Evolutionary conservation across 2,329 filamentous ascomycete species (phyloP).

Genomic region (Didymosphaeria variabile): DNA sequence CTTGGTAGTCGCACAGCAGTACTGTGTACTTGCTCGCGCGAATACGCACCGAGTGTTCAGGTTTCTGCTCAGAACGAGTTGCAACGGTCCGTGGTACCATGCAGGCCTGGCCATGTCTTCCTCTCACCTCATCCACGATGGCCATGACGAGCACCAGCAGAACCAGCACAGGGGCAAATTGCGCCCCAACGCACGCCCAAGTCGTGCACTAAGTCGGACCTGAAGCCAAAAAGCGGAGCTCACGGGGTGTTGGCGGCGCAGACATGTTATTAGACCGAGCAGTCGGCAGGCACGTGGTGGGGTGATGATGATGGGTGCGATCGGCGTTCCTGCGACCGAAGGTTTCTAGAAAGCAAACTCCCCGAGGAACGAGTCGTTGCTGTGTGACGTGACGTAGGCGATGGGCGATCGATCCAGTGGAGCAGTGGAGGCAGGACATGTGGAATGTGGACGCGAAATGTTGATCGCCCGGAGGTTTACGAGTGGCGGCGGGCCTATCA

Average conservation of each 20-base stretch:
- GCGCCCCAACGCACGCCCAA: too few relatives aligned
- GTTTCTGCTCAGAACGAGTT: too few relatives aligned
- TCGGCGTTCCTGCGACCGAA: neutral
- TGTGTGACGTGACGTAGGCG: slow-evolving; percentile 3
- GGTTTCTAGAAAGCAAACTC: neutral
- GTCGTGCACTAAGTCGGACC: too few relatives aligned
- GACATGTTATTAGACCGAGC: too few relatives aligned
- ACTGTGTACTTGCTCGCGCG: too few relatives aligned
- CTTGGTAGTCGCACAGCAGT: neutral
- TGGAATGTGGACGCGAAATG: neutral
- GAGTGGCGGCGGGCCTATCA: neutral
- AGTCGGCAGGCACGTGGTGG: slow-evolving; percentile 1
- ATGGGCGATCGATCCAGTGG: neutral
- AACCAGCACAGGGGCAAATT: too few relatives aligned
- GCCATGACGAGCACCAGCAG: too few relatives aligned
- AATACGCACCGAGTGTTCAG: neutral
- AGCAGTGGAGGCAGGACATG: neutral
- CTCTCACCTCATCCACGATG: too few relatives aligned
- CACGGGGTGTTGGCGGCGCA: too few relatives aligned
- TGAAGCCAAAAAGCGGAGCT: neutral
- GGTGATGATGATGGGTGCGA: neutral
- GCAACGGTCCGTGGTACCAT: too few relatives aligned
- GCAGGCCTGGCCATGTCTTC: too few relatives aligned
- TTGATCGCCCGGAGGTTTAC: neutral
- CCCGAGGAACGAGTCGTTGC: neutral